Evolutionary conservation across 805 yeast genomes (phyloP), one percentile per base, ranked within the genome.

Genomic region (Huiozyma naganishii): DNA sequence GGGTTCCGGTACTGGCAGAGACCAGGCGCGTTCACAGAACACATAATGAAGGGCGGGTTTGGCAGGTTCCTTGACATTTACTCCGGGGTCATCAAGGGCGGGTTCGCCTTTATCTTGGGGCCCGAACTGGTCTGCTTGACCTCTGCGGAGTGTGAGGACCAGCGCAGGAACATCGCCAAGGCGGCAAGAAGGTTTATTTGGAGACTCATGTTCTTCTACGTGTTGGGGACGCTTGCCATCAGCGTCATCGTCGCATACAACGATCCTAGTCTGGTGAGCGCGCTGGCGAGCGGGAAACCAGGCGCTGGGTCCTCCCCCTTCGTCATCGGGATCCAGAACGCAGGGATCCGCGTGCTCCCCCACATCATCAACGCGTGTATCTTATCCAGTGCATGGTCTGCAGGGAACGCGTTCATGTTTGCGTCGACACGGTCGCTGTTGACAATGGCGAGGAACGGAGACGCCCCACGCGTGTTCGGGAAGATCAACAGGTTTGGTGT

Each of bases 1-100:
- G 87, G 87, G 6, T 80, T 80, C 71, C 76, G 80, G 49, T 80
- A 70, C 63, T 80, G 87, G 87, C 60, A 69, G 41, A 46, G 65
- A 44, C 80, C 81, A 6, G 80, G 81, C 51, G 74, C 79, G 0
- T 81, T 80, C 50, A 67, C 72, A 43, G 54, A 65, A 50, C 75
- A 77, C 52, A 52, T 74, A 41, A 62, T 67, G 1, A 56, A 53
- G 7, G 86, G 86, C 27, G 59, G 64, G 45, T 71, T 82, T 29
- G 88, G 86, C 39, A 71, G 71, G 48, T 79, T 82, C 59, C 62
- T 77, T 30, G 85, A 81, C 11, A 69, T 79, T 44, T 77, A 80
- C 76, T 73, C 77, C 11, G 78, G 74, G 43, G 66, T 80, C 41
- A 73, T 79, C 50, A 77, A 76, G 53, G 77, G 82, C 36, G 85